A percentile compares a stretch with the other conserved stretches of the same genome.
Conservation (phyloP, 2,329 filamentous ascomycete genomes). For the Fusarium oxysporum region DNA sequence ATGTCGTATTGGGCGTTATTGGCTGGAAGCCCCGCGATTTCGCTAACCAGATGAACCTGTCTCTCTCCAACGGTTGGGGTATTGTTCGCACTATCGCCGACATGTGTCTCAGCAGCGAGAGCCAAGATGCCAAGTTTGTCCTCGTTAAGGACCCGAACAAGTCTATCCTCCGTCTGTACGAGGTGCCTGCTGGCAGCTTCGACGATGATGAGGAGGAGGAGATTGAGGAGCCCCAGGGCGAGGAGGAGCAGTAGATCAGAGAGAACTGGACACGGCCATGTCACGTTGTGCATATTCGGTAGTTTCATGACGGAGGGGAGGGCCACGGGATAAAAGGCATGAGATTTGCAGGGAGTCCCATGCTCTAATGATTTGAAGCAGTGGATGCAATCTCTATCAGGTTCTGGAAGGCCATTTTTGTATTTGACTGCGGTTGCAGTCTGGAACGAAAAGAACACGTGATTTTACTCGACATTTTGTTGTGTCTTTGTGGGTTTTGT, state of each 20-base stretch:
- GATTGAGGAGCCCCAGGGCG: conserved; percentile 56
- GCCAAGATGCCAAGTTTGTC: conserved; percentile 85
- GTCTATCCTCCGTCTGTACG: conserved; percentile 91
- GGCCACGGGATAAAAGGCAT: conserved; percentile 27
- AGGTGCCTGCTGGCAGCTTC: conserved; percentile 87
- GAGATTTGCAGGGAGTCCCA: conserved; percentile 40
- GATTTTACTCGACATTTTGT: conserved; percentile 31
- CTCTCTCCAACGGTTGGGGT: conserved; percentile 97
- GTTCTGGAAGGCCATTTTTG: conserved; percentile 23
- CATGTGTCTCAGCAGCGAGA: conserved; percentile 83
- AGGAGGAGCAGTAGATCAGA: conserved; percentile 34
- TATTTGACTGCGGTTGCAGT: conserved; percentile 32
- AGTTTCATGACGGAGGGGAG: conserved; percentile 24
- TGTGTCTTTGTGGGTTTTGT: neutral
- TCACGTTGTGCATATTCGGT: conserved; percentile 18
- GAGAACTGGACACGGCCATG: conserved; percentile 13
- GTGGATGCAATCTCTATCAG: conserved; percentile 39
- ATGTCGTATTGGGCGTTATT: conserved; percentile 94
- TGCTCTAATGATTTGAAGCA: conserved; percentile 47
- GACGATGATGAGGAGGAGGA: conserved; percentile 84
- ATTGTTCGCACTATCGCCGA: conserved; percentile 98
- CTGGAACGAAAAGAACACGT: conserved; percentile 44
- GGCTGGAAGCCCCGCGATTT: conserved; percentile 99
- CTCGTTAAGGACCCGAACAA: conserved; percentile 95
- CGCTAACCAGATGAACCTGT: conserved; percentile 97